phyloP scores from a whole-genome alignment of 257 asterid genomes.

The Solanum sitiens region DNA sequence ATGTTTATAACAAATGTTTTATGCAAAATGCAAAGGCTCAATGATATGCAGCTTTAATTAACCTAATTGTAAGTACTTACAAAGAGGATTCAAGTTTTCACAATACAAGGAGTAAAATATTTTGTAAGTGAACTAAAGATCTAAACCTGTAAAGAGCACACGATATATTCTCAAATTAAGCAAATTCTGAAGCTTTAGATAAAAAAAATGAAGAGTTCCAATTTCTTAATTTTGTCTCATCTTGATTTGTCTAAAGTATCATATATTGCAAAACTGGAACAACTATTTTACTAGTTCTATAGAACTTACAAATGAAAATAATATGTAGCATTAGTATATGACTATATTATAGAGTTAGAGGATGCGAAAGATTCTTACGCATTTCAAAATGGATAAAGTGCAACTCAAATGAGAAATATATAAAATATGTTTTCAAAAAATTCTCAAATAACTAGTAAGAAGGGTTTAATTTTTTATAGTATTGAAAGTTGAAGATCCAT shows the following conservation, averaged over 20 bases:
- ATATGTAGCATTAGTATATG: neutral
- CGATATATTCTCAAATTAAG: neutral
- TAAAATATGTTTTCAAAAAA: too few relatives aligned
- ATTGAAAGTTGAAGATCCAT: neutral
- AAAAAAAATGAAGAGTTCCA: neutral
- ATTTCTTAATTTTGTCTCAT: neutral
- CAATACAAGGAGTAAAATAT: too few relatives aligned
- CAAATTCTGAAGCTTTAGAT: neutral
- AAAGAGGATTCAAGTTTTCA: too few relatives aligned
- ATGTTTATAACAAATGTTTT: too few relatives aligned
- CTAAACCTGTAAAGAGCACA: neutral
- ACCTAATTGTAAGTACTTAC: too few relatives aligned
- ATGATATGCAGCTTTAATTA: too few relatives aligned
- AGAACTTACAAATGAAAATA: neutral
- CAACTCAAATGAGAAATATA: too few relatives aligned
- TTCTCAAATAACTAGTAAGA: neutral
- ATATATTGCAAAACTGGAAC: neutral
- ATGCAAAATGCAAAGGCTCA: too few relatives aligned
- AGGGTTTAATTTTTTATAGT: neutral
- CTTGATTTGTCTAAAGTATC: neutral
- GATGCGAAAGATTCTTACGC: neutral
- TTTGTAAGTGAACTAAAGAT: too few relatives aligned
- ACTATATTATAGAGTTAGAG: neutral
- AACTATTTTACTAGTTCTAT: neutral
- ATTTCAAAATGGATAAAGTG: neutral